Conservation (phyloP, 78 protist genomes). For the Bodo saltans region DNA sequence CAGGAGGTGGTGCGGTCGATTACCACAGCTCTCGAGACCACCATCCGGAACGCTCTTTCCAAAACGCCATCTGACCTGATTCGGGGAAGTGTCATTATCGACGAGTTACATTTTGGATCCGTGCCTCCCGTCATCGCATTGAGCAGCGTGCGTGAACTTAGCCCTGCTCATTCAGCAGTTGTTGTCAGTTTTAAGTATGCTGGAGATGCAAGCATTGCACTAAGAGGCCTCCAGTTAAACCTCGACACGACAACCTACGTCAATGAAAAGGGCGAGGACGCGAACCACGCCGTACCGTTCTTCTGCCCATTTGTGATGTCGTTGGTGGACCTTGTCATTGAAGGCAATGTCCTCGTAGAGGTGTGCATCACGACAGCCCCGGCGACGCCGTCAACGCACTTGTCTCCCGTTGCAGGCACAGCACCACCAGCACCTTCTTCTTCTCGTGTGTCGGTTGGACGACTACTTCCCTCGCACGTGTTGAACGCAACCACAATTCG, state of each 20-base stretch:
- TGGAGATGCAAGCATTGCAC: not conserved
- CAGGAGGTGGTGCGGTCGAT: too few relatives aligned
- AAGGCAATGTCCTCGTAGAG: not conserved
- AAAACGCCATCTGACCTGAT: too few relatives aligned
- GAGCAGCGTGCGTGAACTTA: not conserved
- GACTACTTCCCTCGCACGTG: too few relatives aligned
- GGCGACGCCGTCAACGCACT: too few relatives aligned
- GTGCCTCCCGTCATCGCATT: not conserved
- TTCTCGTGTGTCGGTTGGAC: too few relatives aligned
- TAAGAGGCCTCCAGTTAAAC: not conserved
- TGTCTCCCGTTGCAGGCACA: too few relatives aligned
- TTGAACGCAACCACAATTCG: too few relatives aligned
- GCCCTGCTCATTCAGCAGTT: not conserved
- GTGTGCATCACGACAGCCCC: not conserved
- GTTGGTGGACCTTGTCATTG: not conserved
- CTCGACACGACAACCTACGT: not conserved
- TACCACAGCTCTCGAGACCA: too few relatives aligned
- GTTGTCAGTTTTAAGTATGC: not conserved
- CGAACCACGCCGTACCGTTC: not conserved
- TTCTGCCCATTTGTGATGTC: not conserved
- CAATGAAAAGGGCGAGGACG: not conserved
- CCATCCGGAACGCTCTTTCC: too few relatives aligned
- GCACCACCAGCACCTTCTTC: too few relatives aligned
- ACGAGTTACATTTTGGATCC: not conserved
- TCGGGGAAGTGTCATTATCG: not conserved